These are phyloP conservation scores for Globisporangium polare DNA, from an alignment of 352 stramenopile species.

Conservation along the genomic window DNA sequence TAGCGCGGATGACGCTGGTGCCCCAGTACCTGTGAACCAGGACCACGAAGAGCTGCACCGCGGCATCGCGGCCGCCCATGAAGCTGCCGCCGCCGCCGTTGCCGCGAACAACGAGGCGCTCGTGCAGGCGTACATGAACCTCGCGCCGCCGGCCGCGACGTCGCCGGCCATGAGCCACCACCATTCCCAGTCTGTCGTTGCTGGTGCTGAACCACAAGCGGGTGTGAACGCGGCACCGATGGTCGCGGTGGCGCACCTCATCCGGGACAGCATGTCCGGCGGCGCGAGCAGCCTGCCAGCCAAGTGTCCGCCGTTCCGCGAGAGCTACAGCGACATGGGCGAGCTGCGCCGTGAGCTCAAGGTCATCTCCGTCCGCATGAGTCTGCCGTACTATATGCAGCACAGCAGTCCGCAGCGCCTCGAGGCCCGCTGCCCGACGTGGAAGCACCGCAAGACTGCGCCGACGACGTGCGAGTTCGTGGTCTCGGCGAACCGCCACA, in stretches of 20 bases:
- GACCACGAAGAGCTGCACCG: conserved; percentile 6
- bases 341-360: conserved; percentile 72
- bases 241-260: conserved; percentile 3
- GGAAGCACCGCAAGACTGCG: conserved; percentile 61
- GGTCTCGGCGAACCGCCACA: conserved; percentile 71
- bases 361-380: conserved; percentile 67
- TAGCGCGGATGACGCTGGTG: not conserved
- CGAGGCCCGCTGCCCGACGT: conserved; percentile 73
- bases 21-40: not conserved
- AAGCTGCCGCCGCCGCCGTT: conserved; percentile 8
- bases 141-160: not conserved
- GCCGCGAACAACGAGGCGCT: conserved; percentile 13
- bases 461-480: conserved; percentile 58
- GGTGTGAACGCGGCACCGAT: not conserved
- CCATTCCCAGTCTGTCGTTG: not conserved
- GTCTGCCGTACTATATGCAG: conserved; percentile 76
- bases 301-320: conserved; percentile 54
- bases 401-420: conserved; percentile 79
- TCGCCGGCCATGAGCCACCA: not conserved
- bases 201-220: not conserved
- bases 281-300: conserved; percentile 1
- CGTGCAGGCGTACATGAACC: conserved; percentile 20
- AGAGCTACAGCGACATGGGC: conserved; percentile 74
- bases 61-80: conserved; percentile 5
- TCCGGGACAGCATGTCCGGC: conserved; percentile 3